Conservation (phyloP, 257 asterid species). For the Mitragyna speciosa region DNA sequence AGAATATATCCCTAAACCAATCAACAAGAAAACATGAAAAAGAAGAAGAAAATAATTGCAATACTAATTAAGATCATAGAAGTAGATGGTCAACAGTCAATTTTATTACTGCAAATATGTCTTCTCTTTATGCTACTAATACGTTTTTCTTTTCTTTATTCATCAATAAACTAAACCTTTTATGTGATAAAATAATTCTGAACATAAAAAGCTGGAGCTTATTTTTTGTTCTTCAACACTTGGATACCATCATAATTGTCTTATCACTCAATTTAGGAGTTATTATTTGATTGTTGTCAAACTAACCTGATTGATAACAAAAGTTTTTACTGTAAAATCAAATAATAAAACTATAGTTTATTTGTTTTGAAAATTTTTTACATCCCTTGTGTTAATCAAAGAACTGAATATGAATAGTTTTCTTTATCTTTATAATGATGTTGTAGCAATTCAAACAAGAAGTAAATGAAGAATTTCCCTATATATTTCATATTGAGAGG, state of each 20-base stretch:
- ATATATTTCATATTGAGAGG: not conserved
- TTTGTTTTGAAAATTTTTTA: not conserved
- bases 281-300: not conserved
- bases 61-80: not conserved
- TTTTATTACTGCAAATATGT: not conserved
- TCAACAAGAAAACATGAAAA: constrained; percentile 11
- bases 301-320: not conserved
- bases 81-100: not conserved
- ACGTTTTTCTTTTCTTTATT: not conserved
- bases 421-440: not conserved
- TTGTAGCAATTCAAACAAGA: not conserved
- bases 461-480: not conserved
- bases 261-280: not conserved
- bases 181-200: not conserved
- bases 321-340: not conserved
- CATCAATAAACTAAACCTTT: not conserved
- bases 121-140: not conserved
- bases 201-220: not conserved
- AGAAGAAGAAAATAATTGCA: not conserved
- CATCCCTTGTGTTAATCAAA: not conserved
- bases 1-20: constrained; percentile 1
- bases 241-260: not conserved
- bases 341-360: not conserved
- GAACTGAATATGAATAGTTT: not conserved
- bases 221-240: not conserved